Evolutionary conservation across 2,329 filamentous ascomycete species (phyloP).

Genomic region (Penicillium griseofulvum): DNA sequence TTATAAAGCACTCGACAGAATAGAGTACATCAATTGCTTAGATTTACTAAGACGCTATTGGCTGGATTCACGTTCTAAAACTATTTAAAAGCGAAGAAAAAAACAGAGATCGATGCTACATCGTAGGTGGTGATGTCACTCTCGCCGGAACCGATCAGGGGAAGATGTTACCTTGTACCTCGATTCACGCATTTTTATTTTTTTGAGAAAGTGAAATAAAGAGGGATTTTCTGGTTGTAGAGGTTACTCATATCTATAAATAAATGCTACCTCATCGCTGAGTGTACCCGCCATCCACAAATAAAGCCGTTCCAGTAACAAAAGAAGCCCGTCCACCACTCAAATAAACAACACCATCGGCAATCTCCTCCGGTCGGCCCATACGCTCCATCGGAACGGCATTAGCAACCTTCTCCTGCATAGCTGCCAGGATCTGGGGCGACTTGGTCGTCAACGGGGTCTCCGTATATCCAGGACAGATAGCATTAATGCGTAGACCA

Average conservation of each 20-base stretch:
- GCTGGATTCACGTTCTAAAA: not conserved
- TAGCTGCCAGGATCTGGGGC: conserved; percentile 26
- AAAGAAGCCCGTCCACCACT: conserved; percentile 19
- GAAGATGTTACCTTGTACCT: not conserved
- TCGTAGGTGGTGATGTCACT: conserved; percentile 11
- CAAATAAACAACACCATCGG: conserved; percentile 19
- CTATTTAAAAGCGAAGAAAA: not conserved
- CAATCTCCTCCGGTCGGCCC: conserved; percentile 19
- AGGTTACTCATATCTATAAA: not conserved
- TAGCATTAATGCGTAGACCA: conserved; percentile 63
- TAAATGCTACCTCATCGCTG: conserved; percentile 4
- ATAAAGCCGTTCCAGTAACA: conserved; percentile 19
- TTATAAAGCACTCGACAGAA: not conserved
- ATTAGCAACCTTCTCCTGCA: conserved; percentile 21
- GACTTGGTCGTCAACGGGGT: conserved; percentile 53
- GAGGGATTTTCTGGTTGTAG: not conserved
- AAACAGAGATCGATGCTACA: not conserved
- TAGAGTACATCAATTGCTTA: not conserved
- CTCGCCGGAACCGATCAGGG: not conserved
- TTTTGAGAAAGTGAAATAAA: not conserved
- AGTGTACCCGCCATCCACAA: conserved; percentile 21
- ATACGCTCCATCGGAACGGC: conserved; percentile 20
- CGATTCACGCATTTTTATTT: not conserved
- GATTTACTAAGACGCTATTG: not conserved
- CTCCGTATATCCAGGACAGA: conserved; percentile 85